phyloP scores from a whole-genome alignment of 1,139 yeast species.

The Saccharomyces hybrid region DNA sequence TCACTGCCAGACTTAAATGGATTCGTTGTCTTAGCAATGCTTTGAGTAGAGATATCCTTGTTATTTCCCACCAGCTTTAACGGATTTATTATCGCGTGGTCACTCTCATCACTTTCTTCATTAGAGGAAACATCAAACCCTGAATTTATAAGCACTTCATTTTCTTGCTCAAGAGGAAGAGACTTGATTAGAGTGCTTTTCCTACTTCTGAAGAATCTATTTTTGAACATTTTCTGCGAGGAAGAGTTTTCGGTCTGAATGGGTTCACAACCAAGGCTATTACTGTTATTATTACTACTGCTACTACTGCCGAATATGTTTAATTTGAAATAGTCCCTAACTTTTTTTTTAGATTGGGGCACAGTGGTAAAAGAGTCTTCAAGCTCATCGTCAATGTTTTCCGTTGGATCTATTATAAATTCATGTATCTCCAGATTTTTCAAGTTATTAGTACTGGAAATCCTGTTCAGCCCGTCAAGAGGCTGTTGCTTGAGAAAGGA shows the following conservation, averaged over 20 bases:
- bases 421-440: background rate
- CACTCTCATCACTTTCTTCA: background rate
- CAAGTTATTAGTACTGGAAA: background rate
- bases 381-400: background rate
- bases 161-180: background rate
- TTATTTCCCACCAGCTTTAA: background rate
- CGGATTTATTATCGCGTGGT: background rate
- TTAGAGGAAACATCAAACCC: background rate
- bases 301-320: conserved; percentile 13
- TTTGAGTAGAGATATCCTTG: background rate
- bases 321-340: conserved; percentile 17
- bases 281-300: conserved; percentile 2
- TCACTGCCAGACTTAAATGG: background rate
- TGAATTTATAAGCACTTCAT: background rate
- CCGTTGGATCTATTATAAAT: background rate
- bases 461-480: background rate
- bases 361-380: background rate
- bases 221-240: background rate
- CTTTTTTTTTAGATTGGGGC: conserved; percentile 10
- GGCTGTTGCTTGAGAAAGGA: background rate
- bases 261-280: background rate
- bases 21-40: background rate
- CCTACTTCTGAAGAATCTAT: background rate
- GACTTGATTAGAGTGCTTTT: background rate
- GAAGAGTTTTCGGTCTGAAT: background rate